phyloP scores from a whole-genome alignment of 768 basidiomycete genomes.

The Podaxis sp. region DNA sequence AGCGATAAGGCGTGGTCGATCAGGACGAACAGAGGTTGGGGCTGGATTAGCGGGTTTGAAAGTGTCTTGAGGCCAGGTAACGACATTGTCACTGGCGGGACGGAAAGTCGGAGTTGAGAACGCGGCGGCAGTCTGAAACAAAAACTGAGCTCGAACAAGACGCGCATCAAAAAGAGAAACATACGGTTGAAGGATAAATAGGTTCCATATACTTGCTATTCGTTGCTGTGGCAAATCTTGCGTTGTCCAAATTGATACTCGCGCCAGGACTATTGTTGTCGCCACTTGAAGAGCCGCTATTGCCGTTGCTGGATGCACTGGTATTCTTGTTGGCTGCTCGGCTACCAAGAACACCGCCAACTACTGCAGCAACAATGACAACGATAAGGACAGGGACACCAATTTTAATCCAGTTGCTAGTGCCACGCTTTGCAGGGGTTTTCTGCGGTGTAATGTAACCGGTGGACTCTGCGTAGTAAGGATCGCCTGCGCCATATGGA shows the following conservation, averaged over 20 bases:
- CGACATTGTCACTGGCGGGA: slow-evolving; percentile 41
- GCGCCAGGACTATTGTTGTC: slow-evolving; percentile 55
- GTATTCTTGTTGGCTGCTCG: slow-evolving; percentile 42
- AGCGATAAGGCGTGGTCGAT: slow-evolving; percentile 90
- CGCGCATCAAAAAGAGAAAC: slow-evolving; percentile 31
- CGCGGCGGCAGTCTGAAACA: slow-evolving; percentile 62
- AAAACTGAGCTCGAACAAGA: slow-evolving; percentile 6
- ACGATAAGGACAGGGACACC: slow-evolving; percentile 67
- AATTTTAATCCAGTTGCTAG: slow-evolving; percentile 74
- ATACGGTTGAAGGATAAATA: slow-evolving; percentile 84
- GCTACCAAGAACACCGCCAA: slow-evolving; percentile 81
- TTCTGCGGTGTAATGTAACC: slow-evolving; percentile 59
- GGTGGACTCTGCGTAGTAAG: slow-evolving; percentile 62
- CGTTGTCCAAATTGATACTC: slow-evolving; percentile 59
- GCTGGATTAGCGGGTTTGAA: slow-evolving; percentile 65
- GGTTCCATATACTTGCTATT: slow-evolving; percentile 80
- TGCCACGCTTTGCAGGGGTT: slow-evolving; percentile 44
- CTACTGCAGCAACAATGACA: slow-evolving; percentile 63
- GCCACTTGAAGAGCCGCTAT: slow-evolving; percentile 40
- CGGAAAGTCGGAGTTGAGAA: slow-evolving; percentile 74
- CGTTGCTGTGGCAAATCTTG: slow-evolving; percentile 75
- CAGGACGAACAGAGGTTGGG: slow-evolving; percentile 62
- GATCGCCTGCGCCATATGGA: slow-evolving; percentile 47
- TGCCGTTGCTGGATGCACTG: slow-evolving; percentile 34
- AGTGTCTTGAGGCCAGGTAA: slow-evolving; percentile 78